Evolutionary conservation across 495 filamentous ascomycete species (phyloP).

Genomic region (Aspergillus panamensis): DNA sequence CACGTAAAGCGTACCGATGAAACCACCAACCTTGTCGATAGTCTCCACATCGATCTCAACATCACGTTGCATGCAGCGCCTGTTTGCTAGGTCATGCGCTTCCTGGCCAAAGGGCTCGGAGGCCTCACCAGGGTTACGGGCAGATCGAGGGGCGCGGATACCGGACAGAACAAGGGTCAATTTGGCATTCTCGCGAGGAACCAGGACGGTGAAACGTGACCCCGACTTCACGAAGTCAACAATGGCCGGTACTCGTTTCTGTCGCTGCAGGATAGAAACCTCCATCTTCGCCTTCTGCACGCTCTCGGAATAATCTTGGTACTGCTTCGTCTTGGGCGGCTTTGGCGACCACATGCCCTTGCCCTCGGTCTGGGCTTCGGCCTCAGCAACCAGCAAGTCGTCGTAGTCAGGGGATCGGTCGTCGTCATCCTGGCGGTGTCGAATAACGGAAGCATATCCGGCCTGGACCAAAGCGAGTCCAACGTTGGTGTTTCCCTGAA

Average conservation of each 20-base stretch:
- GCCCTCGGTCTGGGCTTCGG: constrained; percentile 73
- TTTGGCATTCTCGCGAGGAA: constrained; percentile 91
- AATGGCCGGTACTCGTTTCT: constrained; percentile 87
- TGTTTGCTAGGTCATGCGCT: constrained; percentile 84
- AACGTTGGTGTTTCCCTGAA: constrained; percentile 80
- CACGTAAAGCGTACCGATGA: constrained; percentile 91
- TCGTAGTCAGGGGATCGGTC: constrained; percentile 94
- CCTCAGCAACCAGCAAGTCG: constrained; percentile 83
- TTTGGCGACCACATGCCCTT: constrained; percentile 95
- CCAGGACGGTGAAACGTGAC: constrained; percentile 86
- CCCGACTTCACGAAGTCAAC: constrained; percentile 97
- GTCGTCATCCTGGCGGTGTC: constrained; percentile 87
- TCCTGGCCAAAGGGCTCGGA: constrained; percentile 94
- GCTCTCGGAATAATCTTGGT: constrained; percentile 85
- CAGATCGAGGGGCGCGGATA: constrained; percentile 86
- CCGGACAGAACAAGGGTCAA: constrained; percentile 93
- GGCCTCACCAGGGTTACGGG: constrained; percentile 73
- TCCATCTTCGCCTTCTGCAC: constrained; percentile 94
- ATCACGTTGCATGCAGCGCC: constrained; percentile 86
- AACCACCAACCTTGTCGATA: constrained; percentile 93
- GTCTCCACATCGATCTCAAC: constrained; percentile 95
- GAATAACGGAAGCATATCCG: constrained; percentile 88
- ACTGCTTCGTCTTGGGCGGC: constrained; percentile 71
- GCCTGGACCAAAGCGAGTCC: constrained; percentile 81
- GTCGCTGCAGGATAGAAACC: constrained; percentile 76